phyloP scores from a whole-genome alignment of 352 stramenopile genomes.

The Thalassiosira ordinaria region DNA sequence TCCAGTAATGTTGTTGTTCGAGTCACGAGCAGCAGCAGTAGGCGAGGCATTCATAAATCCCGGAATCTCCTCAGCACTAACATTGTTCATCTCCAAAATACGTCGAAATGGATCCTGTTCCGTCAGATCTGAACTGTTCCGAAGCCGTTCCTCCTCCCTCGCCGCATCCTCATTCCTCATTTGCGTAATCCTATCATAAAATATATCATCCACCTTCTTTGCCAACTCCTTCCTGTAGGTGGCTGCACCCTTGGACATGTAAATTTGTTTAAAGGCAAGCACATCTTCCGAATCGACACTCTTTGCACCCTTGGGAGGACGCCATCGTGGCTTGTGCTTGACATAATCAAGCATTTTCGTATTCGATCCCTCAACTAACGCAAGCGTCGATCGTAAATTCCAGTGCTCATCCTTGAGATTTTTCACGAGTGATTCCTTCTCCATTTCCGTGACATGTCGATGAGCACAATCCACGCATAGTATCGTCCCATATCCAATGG shows the following conservation, averaged over 20 bases:
- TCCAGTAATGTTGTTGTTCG: too few species aligned
- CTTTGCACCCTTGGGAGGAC: conserved; percentile 9
- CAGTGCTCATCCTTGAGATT: conserved; percentile 33
- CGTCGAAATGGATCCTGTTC: conserved; percentile 39
- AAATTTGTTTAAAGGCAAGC: conserved; percentile 53
- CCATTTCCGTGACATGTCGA: conserved; percentile 33
- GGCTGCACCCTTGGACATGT: conserved; percentile 32
- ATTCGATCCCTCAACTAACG: conserved; percentile 37
- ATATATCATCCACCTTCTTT: conserved; percentile 46
- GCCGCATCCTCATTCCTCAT: conserved; percentile 23
- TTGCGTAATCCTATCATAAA: conserved; percentile 2
- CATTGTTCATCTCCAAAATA: conserved; percentile 40
- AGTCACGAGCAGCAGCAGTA: too few species aligned
- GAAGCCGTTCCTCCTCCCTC: conserved; percentile 20
- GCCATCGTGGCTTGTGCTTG: conserved; percentile 42
- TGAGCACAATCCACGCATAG: conserved; percentile 45
- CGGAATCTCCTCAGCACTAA: conserved; percentile 32
- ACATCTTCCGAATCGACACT: conserved; percentile 36
- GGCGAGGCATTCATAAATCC: conserved; percentile 13
- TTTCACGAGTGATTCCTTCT: conserved; percentile 49
- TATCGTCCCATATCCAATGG: conserved; percentile 48
- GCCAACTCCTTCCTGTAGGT: conserved; percentile 24
- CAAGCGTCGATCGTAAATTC: conserved; percentile 31
- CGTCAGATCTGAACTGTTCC: background rate
- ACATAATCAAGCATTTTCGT: conserved; percentile 51